These are phyloP conservation scores for Choiromyces venosus DNA, from an alignment of 495 filamentous ascomycete genomes.

Conservation along the genomic window DNA sequence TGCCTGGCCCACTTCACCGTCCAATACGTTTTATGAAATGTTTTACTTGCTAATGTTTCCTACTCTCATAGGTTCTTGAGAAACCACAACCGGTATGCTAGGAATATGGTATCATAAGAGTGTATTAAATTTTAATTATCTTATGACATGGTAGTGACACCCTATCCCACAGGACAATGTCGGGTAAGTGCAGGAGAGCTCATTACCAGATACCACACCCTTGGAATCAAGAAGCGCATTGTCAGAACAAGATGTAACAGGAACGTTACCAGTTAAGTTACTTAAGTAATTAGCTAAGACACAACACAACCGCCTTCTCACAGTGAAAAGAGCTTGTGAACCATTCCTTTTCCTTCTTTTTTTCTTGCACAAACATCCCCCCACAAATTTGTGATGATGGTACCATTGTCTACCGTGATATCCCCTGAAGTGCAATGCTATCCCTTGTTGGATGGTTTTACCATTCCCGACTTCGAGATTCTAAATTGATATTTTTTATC, in stretches of 20 bases:
- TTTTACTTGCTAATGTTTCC: background rate
- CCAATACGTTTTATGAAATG: no score
- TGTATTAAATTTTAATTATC: no score
- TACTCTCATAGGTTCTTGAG: background rate
- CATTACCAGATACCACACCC: no score
- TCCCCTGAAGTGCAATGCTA: background rate
- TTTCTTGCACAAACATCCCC: background rate
- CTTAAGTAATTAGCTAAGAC: no score
- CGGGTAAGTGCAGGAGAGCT: background rate
- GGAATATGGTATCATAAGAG: background rate
- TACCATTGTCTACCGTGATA: background rate
- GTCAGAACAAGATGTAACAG: background rate
- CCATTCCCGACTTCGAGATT: background rate
- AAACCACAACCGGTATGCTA: background rate
- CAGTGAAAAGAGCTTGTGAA: background rate
- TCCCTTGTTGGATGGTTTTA: background rate
- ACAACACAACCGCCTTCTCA: background rate
- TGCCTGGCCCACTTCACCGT: no score
- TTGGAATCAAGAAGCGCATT: background rate
- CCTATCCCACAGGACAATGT: background rate
- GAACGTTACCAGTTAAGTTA: no score
- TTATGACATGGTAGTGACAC: background rate
- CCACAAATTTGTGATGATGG: background rate
- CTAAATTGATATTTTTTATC: background rate
- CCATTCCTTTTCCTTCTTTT: background rate